phyloP scores from a whole-genome alignment of 1,284 basidiomycete genomes.

The Pseudozyma sp. region DNA sequence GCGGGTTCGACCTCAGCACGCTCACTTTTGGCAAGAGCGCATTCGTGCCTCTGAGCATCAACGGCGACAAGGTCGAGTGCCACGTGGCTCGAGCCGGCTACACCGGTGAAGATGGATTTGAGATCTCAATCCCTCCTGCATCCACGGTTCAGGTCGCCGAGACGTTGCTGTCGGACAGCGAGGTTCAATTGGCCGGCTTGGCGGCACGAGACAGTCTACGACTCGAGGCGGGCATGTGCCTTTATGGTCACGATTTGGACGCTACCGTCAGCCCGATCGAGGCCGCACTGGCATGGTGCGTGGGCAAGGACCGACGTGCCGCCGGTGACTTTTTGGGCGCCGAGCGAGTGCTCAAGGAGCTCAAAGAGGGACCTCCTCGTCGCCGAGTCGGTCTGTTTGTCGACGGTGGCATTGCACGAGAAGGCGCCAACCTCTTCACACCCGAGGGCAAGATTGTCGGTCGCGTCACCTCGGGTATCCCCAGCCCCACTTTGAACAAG shows the following conservation, averaged over 20 bases:
- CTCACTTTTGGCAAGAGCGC: slow-evolving; percentile 66
- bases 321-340: slow-evolving; percentile 82
- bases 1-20: slow-evolving; percentile 73
- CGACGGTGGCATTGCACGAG: slow-evolving; percentile 84
- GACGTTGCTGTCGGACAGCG: slow-evolving; percentile 74
- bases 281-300: slow-evolving; percentile 90
- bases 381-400: slow-evolving; percentile 86
- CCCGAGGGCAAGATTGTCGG: slow-evolving; percentile 71
- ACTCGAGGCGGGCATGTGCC: slow-evolving; percentile 96
- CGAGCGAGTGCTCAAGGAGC: slow-evolving; percentile 79
- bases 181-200: slow-evolving; percentile 86
- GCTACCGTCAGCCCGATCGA: slow-evolving; percentile 85
- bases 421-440: slow-evolving; percentile 83
- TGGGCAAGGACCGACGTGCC: slow-evolving; percentile 86
- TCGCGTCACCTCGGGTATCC: slow-evolving; percentile 93
- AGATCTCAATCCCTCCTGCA: slow-evolving; percentile 89
- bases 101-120: slow-evolving; percentile 98
- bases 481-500: slow-evolving; percentile 86
- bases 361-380: slow-evolving; percentile 79
- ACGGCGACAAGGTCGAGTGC: slow-evolving; percentile 70
- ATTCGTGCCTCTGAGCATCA: slow-evolving; percentile 71
- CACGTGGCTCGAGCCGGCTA: slow-evolving; percentile 97
- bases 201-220: slow-evolving; percentile 92
- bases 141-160: slow-evolving; percentile 80
- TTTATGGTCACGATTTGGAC: slow-evolving; percentile 93